These are phyloP conservation scores for Aspergillus ibericus DNA, from an alignment of 2,329 filamentous ascomycete species.

Conservation along the genomic window DNA sequence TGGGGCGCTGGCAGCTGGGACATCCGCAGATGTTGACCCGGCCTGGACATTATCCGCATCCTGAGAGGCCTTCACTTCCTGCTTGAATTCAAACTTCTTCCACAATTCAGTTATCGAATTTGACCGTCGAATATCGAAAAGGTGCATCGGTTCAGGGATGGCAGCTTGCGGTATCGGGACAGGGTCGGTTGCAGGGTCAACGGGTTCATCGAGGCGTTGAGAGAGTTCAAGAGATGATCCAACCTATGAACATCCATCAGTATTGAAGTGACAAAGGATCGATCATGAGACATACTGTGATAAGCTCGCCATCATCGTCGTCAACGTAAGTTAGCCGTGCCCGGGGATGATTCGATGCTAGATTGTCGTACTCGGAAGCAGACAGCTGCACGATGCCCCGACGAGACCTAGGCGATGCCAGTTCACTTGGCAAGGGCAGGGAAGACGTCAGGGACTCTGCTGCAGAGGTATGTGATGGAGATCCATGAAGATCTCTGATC, in stretches of 20 bases:
- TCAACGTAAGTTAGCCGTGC: slow-evolving; percentile 47
- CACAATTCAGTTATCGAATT: slow-evolving; percentile 42
- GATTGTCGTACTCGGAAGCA: slow-evolving; percentile 44
- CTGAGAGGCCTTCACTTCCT: background rate
- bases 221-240: slow-evolving; percentile 49
- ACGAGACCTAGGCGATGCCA: background rate
- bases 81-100: slow-evolving; percentile 32
- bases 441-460: slow-evolving; percentile 14
- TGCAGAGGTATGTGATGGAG: slow-evolving; percentile 18
- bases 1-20: background rate
- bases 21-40: background rate
- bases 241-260: slow-evolving; percentile 35
- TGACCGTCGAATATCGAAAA: slow-evolving; percentile 48
- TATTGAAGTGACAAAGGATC: background rate
- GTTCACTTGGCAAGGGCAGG: background rate
- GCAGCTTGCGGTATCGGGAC: slow-evolving; percentile 10
- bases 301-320: slow-evolving; percentile 47
- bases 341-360: slow-evolving; percentile 42
- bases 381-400: slow-evolving; percentile 42
- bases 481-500: slow-evolving; percentile 38
- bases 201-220: slow-evolving; percentile 47
- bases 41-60: background rate
- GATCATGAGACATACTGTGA: slow-evolving; percentile 39
- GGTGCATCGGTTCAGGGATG: slow-evolving; percentile 38
- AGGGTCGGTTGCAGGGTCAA: slow-evolving; percentile 12